Evolutionary conservation across 73 alveolate species (phyloP), one percentile per base, ranked within the genome.

Genomic region (Paramecium sexaurelia): DNA sequence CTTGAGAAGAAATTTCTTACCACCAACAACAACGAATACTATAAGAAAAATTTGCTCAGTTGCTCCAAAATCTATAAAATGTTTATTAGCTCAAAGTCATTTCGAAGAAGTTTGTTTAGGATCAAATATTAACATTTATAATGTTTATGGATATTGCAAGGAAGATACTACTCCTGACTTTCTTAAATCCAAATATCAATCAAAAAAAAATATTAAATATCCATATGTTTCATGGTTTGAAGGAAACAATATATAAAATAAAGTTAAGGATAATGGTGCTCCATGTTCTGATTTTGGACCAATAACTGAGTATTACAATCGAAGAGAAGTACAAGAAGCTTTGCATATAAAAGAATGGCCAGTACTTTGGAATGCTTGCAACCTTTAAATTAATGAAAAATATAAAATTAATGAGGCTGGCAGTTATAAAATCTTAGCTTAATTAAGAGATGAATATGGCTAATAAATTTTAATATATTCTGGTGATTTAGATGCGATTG

Each of bases 401-500:
- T 55, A 85, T 66, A 5, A 15, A 6, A 43, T 39, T 66, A 36
- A 29, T 51, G 51, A 71, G 51, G 91, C 87, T 4, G 97, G 92
- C 1, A 56, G 96, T n/a, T 75, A 55, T 67, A 51, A 95, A 87
- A 94, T 94, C 33, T 92, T 86, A 41, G 95, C 95, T 55, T 35
- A 19, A 22, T 56, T 71, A 32, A 51, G 67, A 51, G 36, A 85
- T 75, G 71, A 93, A 13, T 93, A 84, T n/a, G 89, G 92, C 32
- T 84, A 84, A 57, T 94, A 94, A 56, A 87, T 95, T 20, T 87
- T 95, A 51, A 91, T 85, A 69, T 95, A 94, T 93, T 92, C 96
- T 39, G 98, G 98, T 15, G 97, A 94, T 90, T 67, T 93, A 22
- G 98, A 95, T 84, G 97, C 96, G 5, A 95, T 87, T 15, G 95